A percentile compares a stretch with the other conserved stretches of the same genome.
Evolutionary conservation across 139 green algal genomes (phyloP).

Genomic region (Chlorella ohadii): DNA sequence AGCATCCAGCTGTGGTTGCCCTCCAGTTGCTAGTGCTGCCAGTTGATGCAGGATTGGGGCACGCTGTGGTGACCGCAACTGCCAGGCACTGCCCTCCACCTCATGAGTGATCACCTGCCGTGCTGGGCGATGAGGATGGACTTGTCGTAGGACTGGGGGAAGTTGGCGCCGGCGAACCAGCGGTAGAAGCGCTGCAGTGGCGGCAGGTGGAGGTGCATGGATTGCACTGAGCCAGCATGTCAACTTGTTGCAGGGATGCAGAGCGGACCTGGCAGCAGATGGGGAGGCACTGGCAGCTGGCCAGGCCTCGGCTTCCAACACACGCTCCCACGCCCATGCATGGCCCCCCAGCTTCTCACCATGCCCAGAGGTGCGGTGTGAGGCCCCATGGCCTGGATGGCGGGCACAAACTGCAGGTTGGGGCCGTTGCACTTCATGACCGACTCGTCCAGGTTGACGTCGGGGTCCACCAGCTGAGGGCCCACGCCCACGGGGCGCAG

Average conservation of each 20-base stretch:
- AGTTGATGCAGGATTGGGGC: too few species aligned
- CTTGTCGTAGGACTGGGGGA: slow-evolving; percentile 35
- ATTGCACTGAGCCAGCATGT: too few species aligned
- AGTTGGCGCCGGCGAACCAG: slow-evolving; percentile 19
- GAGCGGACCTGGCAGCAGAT: too few species aligned
- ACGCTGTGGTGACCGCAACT: too few species aligned
- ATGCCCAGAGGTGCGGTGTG: slow-evolving; percentile 50
- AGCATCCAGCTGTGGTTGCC: too few species aligned
- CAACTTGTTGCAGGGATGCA: too few species aligned
- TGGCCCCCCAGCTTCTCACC: background rate
- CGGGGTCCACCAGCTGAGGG: slow-evolving; percentile 7
- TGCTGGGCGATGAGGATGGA: slow-evolving; percentile 48
- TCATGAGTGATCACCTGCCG: background rate
- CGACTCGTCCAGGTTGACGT: slow-evolving; percentile 2
- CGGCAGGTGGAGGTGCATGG: too few species aligned
- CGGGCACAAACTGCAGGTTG: background rate
- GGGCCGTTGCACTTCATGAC: slow-evolving; percentile 1
- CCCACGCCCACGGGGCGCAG: background rate
- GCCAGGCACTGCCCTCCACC: too few species aligned
- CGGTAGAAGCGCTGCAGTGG: background rate
- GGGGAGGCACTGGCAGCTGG: too few species aligned
- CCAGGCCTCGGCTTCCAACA: too few species aligned
- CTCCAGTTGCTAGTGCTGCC: too few species aligned
- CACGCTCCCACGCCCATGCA: too few species aligned
- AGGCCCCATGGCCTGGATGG: slow-evolving; percentile 46